Evolutionary conservation across 2,329 filamentous ascomycete genomes (phyloP).

Genomic region (Corynespora cassiicola): DNA sequence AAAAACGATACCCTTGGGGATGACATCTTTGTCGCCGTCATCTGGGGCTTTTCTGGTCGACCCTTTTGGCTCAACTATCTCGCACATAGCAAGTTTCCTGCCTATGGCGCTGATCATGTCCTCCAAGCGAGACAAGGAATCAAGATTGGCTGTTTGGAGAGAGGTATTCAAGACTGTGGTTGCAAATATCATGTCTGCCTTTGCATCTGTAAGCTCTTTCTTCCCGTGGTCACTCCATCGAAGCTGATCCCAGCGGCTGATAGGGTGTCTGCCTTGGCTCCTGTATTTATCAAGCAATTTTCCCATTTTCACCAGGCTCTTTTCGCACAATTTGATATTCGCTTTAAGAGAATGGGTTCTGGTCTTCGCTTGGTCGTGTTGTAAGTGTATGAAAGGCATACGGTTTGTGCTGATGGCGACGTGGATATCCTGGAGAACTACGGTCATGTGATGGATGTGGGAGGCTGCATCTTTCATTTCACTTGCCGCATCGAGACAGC

Average conservation of each 20-base stretch:
- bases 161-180: constrained; percentile 15
- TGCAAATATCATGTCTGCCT: constrained; percentile 16
- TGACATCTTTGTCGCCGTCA: no score
- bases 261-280: constrained; percentile 8
- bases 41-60: no score
- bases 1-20: no score
- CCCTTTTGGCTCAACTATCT: no score
- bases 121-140: constrained; percentile 16
- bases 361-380: constrained; percentile 7
- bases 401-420: constrained; percentile 13
- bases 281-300: constrained; percentile 14
- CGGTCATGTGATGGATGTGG: constrained; percentile 18
- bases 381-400: constrained; percentile 14
- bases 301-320: constrained; percentile 9
- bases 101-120: no score
- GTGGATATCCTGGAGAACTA: constrained; percentile 21
- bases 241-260: constrained; percentile 17
- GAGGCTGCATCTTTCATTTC: constrained; percentile 19
- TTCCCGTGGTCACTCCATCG: constrained; percentile 19
- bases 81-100: no score
- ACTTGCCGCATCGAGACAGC: constrained; percentile 12
- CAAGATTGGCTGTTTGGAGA: constrained; percentile 7
- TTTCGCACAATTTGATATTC: constrained; percentile 13
- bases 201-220: constrained; percentile 20
- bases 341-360: constrained; percentile 9